Percentiles rank a stretch among this genome's conserved stretches.
phyloP scores from a whole-genome alignment of 441 rosid genomes.

The Erodium chrysanthum region DNA sequence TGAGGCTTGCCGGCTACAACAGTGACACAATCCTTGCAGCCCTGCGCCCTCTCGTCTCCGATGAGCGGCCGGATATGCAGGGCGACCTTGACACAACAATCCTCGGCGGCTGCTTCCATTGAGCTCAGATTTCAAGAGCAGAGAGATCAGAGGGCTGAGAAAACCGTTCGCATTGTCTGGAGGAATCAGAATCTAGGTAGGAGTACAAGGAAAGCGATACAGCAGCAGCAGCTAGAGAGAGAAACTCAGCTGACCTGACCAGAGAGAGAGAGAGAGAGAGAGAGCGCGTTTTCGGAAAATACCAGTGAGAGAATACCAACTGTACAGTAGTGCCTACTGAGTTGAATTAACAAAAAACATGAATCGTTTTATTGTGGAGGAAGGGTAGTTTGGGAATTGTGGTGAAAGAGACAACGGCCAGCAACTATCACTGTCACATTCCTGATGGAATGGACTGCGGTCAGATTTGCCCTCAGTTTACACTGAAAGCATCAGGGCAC shows the following conservation, averaged over 20 bases:
- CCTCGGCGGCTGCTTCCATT: conserved; percentile 60
- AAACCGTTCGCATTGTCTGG: conserved; percentile 36
- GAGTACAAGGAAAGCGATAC: conserved; percentile 35
- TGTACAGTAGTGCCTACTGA: neutral
- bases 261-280: conserved; percentile 13
- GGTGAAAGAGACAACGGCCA: conserved; percentile 40
- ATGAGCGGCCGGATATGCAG: conserved; percentile 93
- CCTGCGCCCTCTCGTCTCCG: conserved; percentile 79
- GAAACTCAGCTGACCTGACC: conserved; percentile 15
- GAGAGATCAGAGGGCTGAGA: neutral
- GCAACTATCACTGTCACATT: conserved; percentile 55
- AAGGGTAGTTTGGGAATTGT: conserved; percentile 46
- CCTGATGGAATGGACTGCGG: no score
- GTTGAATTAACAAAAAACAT: neutral
- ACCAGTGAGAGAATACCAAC: conserved; percentile 14
- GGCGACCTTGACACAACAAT: conserved; percentile 91
- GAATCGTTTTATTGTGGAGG: neutral
- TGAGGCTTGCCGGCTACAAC: conserved; percentile 84
- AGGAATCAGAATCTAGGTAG: conserved; percentile 18
- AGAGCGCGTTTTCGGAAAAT: conserved; percentile 7
- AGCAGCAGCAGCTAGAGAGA: conserved; percentile 19
- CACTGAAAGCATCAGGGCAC: neutral
- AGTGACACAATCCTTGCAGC: conserved; percentile 90
- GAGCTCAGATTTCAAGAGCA: neutral
- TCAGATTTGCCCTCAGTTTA: no score